Conservation (phyloP, 1,139 yeast genomes). For the Debaryomyces fabryi region DNA sequence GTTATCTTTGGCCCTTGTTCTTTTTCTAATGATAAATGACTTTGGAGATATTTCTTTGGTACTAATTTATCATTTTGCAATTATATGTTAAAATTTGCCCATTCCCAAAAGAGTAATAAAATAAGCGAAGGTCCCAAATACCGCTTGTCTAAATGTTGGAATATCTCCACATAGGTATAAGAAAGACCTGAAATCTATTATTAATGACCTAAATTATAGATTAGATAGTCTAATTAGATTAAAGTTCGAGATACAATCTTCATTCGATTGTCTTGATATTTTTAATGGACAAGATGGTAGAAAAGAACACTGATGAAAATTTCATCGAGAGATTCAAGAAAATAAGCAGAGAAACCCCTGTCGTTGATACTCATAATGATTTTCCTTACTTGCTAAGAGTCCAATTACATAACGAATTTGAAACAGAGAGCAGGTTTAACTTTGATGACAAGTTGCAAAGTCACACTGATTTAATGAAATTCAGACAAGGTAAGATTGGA, state of each 20-base stretch:
- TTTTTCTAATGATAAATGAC: neutral
- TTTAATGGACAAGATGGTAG: neutral
- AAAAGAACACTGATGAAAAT: neutral
- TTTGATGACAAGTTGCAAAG: slow-evolving; percentile 35
- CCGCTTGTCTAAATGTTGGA: neutral
- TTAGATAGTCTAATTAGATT: neutral
- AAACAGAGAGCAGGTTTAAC: slow-evolving; percentile 26
- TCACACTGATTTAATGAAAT: slow-evolving; percentile 43
- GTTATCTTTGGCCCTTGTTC: neutral
- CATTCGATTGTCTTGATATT: neutral
- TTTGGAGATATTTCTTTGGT: neutral
- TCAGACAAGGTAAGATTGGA: slow-evolving; percentile 45
- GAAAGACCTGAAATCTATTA: neutral
- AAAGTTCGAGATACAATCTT: neutral
- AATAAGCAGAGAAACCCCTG: slow-evolving; percentile 26
- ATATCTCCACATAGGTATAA: neutral
- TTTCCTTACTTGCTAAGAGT: slow-evolving; percentile 46
- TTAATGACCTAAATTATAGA: neutral
- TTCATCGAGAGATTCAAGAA: neutral
- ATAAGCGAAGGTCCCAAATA: neutral
- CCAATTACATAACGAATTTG: slow-evolving; percentile 46
- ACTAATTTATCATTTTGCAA: neutral
- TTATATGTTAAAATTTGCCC: neutral
- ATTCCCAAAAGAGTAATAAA: neutral
- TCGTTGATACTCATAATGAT: slow-evolving; percentile 53